Conservation (phyloP, 495 filamentous ascomycete genomes). For the Chaetomidium leptoderma region DNA sequence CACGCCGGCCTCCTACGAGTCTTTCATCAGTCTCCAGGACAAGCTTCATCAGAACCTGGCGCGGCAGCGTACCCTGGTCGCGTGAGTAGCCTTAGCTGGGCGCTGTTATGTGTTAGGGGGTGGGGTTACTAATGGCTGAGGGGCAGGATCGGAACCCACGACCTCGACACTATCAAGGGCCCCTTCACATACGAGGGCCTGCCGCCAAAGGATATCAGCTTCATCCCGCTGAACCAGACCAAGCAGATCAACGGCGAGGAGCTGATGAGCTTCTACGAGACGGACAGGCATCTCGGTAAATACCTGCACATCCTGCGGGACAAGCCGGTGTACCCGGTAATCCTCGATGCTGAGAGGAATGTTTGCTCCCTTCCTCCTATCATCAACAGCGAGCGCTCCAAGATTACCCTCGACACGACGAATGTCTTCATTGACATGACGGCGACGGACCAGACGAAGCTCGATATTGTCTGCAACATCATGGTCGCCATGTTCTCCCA, state of each 20-base stretch:
- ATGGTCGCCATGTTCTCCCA: constrained; percentile 96
- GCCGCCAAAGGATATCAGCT: constrained; percentile 86
- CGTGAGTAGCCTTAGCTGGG: constrained; percentile 35
- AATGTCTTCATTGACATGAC: constrained; percentile 98
- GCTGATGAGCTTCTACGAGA: constrained; percentile 94
- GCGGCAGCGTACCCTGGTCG: constrained; percentile 83
- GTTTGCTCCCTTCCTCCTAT: constrained; percentile 95
- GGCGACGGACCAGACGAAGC: constrained; percentile 93
- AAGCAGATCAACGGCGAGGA: constrained; percentile 81
- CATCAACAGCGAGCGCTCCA: constrained; percentile 95
- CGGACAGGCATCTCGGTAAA: constrained; percentile 74
- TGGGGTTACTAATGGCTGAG: constrained; percentile 2
- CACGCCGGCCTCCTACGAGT: constrained; percentile 84
- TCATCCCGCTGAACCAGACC: constrained; percentile 84
- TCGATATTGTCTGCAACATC: constrained; percentile 91
- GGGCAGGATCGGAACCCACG: constrained; percentile 79
- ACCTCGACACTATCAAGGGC: constrained; percentile 87
- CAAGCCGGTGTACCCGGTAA: constrained; percentile 92
- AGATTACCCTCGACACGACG: constrained; percentile 82
- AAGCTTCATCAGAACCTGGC: constrained; percentile 97
- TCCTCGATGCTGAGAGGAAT: constrained; percentile 79
- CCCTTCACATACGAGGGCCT: constrained; percentile 96
- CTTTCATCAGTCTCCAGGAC: constrained; percentile 96
- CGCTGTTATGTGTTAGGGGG: neutral
- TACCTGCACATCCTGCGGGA: constrained; percentile 92